Base-by-base conservation (phyloP, 2,329 filamentous ascomycete genomes). In the Aspergillus nomiae region DNA sequence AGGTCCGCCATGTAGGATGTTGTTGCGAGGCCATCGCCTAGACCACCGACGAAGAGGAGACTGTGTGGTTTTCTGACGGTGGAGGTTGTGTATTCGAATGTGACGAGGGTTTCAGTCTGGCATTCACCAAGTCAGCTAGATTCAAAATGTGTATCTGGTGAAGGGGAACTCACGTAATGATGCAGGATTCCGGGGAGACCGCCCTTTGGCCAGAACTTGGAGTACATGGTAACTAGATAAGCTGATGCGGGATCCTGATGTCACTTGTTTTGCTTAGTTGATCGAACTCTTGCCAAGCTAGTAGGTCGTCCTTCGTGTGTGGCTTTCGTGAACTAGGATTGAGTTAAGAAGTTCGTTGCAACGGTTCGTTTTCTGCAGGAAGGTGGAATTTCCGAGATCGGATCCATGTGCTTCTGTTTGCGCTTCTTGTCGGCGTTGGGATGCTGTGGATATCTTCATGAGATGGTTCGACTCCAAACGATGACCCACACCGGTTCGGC, bases 11-110 rank as follows among this genome's bases (percentile, higher is more conserved):
- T 80, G 73, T 87, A 89, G 12, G 77, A 74, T 9, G 87, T 84
- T 14, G 82, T 85, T 46, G 83, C 80, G 59, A 86, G 79, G 50
- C 84, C 86, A 74, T 89, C 87, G 58, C 79, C 81, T 24, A 89
- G 80, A 46, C 87, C 87, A 63, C 84, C 86, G 57, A 89, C 77
- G 76, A 85, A 88, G 68, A 89, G 72, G 56, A 89, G 74, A 21
- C 82, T 85, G 74, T 86, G 71, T 11, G 76, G 77, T 65, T 80
- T 78, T 32, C 62, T 65, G 64, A 69, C 56, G 32, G 71, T 50
- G 45, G 58, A 63, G 57, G 66, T 63, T 7, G 71, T 71, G 62
- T 78, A 80, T 71, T 81, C 79, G 67, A 81, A 82, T 9, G 78
- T 74, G 50, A 78, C 73, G 5, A 82, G 75, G 36, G 71, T 70